Evolutionary conservation across 2,329 filamentous ascomycete species (phyloP), one percentile per base, ranked within the genome.

Genomic region (Fusarium nelsonii): DNA sequence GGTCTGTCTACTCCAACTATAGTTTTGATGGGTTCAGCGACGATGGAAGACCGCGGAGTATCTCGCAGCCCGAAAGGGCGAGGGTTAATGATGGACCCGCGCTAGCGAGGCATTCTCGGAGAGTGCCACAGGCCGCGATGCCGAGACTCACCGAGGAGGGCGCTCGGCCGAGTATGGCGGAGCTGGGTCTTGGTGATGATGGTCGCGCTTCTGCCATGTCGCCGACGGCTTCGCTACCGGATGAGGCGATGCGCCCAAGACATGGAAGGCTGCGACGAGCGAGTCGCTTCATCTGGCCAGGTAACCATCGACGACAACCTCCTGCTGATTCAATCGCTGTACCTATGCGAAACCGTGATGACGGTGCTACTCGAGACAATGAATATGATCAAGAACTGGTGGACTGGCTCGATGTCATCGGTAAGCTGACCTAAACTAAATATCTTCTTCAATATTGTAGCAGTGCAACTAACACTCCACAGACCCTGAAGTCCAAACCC

Each of bases 401-500:
- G 6, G 80, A 82, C 44, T 80, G 77, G 71, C 66, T 82, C 8
- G 80, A 81, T 52, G 79, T 78, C 14, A 79, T 82, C 37, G 80
- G 80, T 81, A 73, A 53, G 75, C 28, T 26, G 12, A 30, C 9
- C 8, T 2, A 12, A 30, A 30, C 30, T 6, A 30, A 39, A 30
- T 12, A 37, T 26, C 9, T 15, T 23, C 5, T 6, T 16, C 32
- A 2, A 20, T 18, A 5, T 46, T 9, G 6, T 18, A 52, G 12
- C 8, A 34, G n/a, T 28, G 9, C 15, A 12, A 44, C 60, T 65
- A 59, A 68, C 43, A 36, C 8, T 11, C 5, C 6, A 28, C 68
- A 94, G 93, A 97, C 73, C 92, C 93, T 41, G 92, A 97, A 80
- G 90, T 97, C 5, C 89, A 92, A 36, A 93, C 93, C 0, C 82